Percentiles rank a stretch among this genome's conserved stretches.
Conservation (phyloP, 768 basidiomycete genomes). For the Tricholoma bakamatsutake region DNA sequence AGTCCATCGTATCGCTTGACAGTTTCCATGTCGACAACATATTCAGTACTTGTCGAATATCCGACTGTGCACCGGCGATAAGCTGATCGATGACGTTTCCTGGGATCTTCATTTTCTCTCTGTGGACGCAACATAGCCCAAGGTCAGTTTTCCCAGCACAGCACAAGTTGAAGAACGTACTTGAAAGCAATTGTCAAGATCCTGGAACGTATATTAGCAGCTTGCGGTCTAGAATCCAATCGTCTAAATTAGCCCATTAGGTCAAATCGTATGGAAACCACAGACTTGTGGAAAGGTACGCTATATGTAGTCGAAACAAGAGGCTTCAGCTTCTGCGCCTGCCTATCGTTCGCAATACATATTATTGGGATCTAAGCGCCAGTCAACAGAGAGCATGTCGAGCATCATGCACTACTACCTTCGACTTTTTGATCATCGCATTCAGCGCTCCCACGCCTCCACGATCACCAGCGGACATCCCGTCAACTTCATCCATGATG, state of each 20-base stretch:
- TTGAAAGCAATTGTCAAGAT: constrained; percentile 87
- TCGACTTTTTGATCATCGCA: constrained; percentile 87
- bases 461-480: constrained; percentile 96
- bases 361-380: constrained; percentile 84
- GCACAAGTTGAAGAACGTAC: constrained; percentile 35
- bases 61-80: constrained; percentile 82
- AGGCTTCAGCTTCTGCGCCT: constrained; percentile 89
- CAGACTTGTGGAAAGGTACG: constrained; percentile 74
- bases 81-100: constrained; percentile 91
- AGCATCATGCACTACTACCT: constrained; percentile 36
- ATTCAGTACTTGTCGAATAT: constrained; percentile 95
- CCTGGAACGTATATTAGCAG: constrained; percentile 71
- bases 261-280: neutral
- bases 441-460: constrained; percentile 95
- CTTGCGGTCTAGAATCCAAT: constrained; percentile 58
- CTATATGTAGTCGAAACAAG: constrained; percentile 64
- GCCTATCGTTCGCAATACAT: constrained; percentile 91
- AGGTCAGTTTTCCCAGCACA: neutral
- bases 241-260: neutral
- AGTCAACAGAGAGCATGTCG: neutral
- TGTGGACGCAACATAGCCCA: constrained; percentile 21
- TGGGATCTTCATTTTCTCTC: constrained; percentile 92
- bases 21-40: constrained; percentile 98
- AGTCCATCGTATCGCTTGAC: constrained; percentile 75
- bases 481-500: constrained; percentile 99